phyloP scores from a whole-genome alignment of 495 filamentous ascomycete genomes.

The Astrothelium subdiscretum region DNA sequence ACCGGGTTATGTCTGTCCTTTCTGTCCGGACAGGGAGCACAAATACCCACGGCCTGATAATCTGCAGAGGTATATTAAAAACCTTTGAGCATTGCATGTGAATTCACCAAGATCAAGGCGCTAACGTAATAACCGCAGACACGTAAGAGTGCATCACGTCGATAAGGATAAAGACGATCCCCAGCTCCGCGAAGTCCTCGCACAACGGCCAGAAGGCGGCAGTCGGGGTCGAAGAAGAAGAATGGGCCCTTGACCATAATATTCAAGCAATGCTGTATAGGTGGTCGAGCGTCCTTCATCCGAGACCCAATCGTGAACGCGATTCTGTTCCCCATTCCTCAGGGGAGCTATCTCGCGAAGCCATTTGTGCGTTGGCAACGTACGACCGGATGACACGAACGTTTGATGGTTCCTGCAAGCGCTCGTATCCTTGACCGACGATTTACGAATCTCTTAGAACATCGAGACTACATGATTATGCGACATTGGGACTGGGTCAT shows the following conservation, averaged over 20 bases:
- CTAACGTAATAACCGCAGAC: conserved; percentile 37
- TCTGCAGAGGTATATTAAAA: conserved; percentile 62
- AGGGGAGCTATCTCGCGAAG: background rate
- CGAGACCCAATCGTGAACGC: too few species aligned
- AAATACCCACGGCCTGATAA: conserved; percentile 96
- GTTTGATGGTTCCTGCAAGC: too few species aligned
- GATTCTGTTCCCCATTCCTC: background rate
- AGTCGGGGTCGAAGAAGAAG: conserved; percentile 71
- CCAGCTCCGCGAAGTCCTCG: conserved; percentile 61
- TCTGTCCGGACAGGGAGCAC: conserved; percentile 91
- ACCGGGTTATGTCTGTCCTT: conserved; percentile 93
- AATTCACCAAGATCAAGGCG: background rate
- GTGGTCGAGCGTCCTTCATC: too few species aligned
- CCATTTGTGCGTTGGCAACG: background rate
- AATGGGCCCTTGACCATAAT: conserved; percentile 18
- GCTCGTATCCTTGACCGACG: too few species aligned
- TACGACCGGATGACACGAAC: too few species aligned
- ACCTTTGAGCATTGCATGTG: background rate
- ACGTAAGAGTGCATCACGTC: conserved; percentile 78
- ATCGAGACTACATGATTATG: background rate
- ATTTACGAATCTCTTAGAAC: background rate
- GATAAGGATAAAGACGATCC: conserved; percentile 84
- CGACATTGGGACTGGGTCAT: background rate
- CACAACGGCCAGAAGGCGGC: conserved; percentile 75
- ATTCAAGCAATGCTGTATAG: background rate